Evolutionary conservation across 2,329 filamentous ascomycete species (phyloP), one percentile per base, ranked within the genome.

Genomic region (Myriosclerotinia scirpicola): DNA sequence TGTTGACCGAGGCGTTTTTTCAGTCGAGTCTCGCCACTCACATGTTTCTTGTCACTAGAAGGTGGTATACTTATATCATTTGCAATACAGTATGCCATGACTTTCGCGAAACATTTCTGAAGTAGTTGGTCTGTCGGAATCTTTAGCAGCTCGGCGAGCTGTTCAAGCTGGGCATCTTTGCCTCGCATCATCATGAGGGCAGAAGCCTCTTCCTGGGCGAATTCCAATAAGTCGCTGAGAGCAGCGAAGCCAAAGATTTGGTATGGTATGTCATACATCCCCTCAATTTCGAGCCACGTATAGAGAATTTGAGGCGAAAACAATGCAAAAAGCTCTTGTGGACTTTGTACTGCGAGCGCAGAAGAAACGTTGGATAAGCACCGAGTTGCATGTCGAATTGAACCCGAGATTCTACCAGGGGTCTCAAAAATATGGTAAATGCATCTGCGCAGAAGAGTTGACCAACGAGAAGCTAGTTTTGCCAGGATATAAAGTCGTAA

Each of bases 371-470:
- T 81, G 5, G 78, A 76, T 54, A 97, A 81, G 72, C 92, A 96
- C 62, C 84, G 84, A 65, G 85, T 85, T 1, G 94, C 93, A 78
- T 97, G 90, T 26, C 82, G 80, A 26, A 83, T 81, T 8, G 90
- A 90, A 14, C 80, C 78, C 3, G 84, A 79, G 17, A 96, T 86
- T 66, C 87, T 87, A 1, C 90, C 92, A 1, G 93, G 91, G 0
- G 90, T 92, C 76, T 98, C 95, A 72, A 98, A 97, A 30, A 98
- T 93, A 76, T 95, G 90, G 76, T 97, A 99, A 22, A 96, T 90
- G 71, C 92, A 93, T 70, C 90, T 87, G 62, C 93, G 89, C 54
- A 97, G 83, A 26, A 98, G 82, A 0, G 93, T 96, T 67, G 92
- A 88, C 91, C 94, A 98, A 61, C 82, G 80, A 40, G 92, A 91